These are phyloP conservation scores for Neopestalotiopsis sp. DNA, from an alignment of 2,329 filamentous ascomycete genomes.

Conservation along the genomic window DNA sequence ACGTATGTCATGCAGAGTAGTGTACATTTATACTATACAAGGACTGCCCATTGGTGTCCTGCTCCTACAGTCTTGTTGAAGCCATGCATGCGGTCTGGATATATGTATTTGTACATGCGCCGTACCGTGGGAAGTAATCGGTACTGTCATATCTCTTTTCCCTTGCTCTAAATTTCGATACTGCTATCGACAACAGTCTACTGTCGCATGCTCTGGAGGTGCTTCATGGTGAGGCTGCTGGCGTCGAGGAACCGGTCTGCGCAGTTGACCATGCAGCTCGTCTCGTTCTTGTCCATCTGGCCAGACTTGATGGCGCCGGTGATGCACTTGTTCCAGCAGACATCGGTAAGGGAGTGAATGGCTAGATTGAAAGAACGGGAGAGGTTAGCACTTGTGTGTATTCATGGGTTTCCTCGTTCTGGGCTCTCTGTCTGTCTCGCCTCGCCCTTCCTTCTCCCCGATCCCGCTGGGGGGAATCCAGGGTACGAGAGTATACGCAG, in stretches of 20 bases:
- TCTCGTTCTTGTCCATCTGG: slow-evolving; percentile 77
- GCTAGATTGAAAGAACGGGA: slow-evolving; percentile 39
- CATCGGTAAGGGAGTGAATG: slow-evolving; percentile 65
- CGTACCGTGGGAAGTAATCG: neutral
- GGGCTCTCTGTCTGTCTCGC: neutral
- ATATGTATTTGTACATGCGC: neutral
- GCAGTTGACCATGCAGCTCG: slow-evolving; percentile 87
- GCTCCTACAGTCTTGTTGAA: neutral
- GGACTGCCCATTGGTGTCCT: neutral
- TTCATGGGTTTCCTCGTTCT: neutral
- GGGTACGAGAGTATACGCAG: too few relatives aligned
- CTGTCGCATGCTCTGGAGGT: slow-evolving; percentile 69
- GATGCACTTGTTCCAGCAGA: slow-evolving; percentile 96
- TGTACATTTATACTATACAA: neutral
- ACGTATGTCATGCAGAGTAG: neutral
- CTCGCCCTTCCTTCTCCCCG: neutral
- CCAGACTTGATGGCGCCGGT: slow-evolving; percentile 73
- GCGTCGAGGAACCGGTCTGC: slow-evolving; percentile 93
- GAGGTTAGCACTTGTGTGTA: neutral
- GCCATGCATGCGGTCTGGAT: neutral
- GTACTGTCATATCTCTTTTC: neutral
- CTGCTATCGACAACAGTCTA: slow-evolving; percentile 11
- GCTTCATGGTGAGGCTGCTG: slow-evolving; percentile 82
- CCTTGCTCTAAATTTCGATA: neutral
- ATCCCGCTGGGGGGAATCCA: too few relatives aligned